Evolutionary conservation across 768 basidiomycete genomes (phyloP).

Genomic region (Suillus subluteus): DNA sequence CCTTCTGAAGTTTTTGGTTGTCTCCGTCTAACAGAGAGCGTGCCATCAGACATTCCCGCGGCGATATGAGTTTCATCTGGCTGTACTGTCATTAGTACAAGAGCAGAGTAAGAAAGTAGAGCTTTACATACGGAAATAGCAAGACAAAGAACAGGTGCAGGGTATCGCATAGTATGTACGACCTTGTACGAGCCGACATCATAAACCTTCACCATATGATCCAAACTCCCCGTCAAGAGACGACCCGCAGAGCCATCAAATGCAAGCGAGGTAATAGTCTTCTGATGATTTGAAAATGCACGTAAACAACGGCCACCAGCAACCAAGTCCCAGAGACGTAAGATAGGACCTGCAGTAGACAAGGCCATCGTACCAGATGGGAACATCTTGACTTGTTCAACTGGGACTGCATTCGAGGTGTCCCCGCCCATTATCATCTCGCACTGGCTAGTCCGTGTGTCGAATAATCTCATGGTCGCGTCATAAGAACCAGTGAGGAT

Average conservation of each 20-base stretch:
- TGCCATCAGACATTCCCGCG: slow-evolving; percentile 97
- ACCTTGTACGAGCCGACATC: slow-evolving; percentile 94
- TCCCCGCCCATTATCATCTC: slow-evolving; percentile 77
- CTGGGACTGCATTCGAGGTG: slow-evolving; percentile 50
- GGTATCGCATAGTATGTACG: slow-evolving; percentile 98
- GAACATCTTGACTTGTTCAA: slow-evolving; percentile 93
- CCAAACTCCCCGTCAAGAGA: slow-evolving; percentile 87
- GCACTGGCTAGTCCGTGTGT: slow-evolving; percentile 79
- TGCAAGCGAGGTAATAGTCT: slow-evolving; percentile 89
- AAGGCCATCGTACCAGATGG: slow-evolving; percentile 86
- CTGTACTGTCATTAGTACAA: slow-evolving; percentile 42
- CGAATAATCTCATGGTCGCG: slow-evolving; percentile 85
- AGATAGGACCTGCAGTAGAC: slow-evolving; percentile 88
- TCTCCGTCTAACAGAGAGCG: slow-evolving; percentile 92
- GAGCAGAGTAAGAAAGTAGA: background rate
- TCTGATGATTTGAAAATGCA: slow-evolving; percentile 97
- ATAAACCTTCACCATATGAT: slow-evolving; percentile 99
- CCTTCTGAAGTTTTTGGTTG: slow-evolving; percentile 74
- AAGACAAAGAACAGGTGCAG: slow-evolving; percentile 87
- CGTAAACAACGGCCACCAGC: slow-evolving; percentile 87
- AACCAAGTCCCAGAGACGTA: slow-evolving; percentile 94
- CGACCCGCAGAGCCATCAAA: slow-evolving; percentile 79
- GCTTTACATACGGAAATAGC: slow-evolving; percentile 81
- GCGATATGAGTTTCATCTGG: slow-evolving; percentile 97
- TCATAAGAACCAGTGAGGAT: slow-evolving; percentile 96